Base-by-base conservation (phyloP, 495 filamentous ascomycete species). In the Viridothelium virens region DNA sequence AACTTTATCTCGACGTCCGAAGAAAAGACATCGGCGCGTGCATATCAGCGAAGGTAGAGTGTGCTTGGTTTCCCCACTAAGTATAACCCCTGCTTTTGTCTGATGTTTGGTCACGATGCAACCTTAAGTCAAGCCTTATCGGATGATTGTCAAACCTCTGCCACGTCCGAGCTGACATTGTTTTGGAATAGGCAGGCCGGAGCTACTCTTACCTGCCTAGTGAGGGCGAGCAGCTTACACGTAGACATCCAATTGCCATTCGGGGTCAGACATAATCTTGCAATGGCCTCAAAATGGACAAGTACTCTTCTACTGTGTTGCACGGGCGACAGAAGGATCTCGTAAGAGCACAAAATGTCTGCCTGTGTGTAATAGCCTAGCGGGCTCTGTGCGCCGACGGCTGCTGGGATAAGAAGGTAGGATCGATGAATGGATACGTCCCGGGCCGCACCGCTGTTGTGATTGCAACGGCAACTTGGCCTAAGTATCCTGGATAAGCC, bases 71-170 rank as follows among this genome's bases (percentile, higher is more conserved):
- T 44, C 25, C 31, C 36, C 5, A 31, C 36, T 5, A 14, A 9
- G 53, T 59, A 31, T 59, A 31, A 53, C 18, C 48, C 48, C n/a
- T 53, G 48, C 48, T 18, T 53, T 53, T 53, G 11, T 5, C n/a
- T 5, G 48, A 53, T 53, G 48, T 53, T 53, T 59, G 53, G 53
- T 59, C 5, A 59, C 53, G 53, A 59, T 59, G 53, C 53, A 59
- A 59, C 53, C 53, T 59, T 59, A 59, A 34, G 1, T 33, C 14
- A 7, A 59, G 25, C 18, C 53, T 53, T 59, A 59, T 59, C 53
- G 53, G 53, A 53, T 18, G 48, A 53, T 5, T 31, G 53, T 9
- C n/a, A 7, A 14, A 59, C 6, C 53, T 31, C 53, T 36, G 6
- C 3, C 18, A 2, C 11, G 33, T 59, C 7, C 31, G 7, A 5